phyloP scores from a whole-genome alignment of 164 flowering plant genomes.

The Protea cynaroides region DNA sequence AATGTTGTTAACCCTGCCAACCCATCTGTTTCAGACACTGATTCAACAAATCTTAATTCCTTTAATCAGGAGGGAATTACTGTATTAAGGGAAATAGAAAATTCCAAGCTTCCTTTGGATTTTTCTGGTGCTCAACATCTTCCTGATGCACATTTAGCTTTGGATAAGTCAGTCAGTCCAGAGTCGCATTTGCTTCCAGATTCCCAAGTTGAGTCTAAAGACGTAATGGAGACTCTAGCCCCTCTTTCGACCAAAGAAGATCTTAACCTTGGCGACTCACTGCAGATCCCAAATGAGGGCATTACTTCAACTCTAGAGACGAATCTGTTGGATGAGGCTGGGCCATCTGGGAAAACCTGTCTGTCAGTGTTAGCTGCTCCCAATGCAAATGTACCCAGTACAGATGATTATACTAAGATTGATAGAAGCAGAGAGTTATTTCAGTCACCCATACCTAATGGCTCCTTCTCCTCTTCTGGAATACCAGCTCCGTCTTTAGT shows the following conservation, averaged over 20 bases:
- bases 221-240: slow-evolving; percentile 17
- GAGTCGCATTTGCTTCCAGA: slow-evolving; percentile 25
- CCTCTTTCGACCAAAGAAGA: slow-evolving; percentile 22
- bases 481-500: slow-evolving; percentile 92
- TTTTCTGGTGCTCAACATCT: slow-evolving; percentile 10
- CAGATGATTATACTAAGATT: slow-evolving; percentile 23
- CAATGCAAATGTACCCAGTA: slow-evolving; percentile 27
- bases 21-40: slow-evolving; percentile 18
- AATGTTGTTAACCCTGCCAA: slow-evolving; percentile 17
- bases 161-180: slow-evolving; percentile 25
- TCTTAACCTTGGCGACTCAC: slow-evolving; percentile 18
- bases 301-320: slow-evolving; percentile 23
- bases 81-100: slow-evolving; percentile 18
- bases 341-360: slow-evolving; percentile 24
- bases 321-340: slow-evolving; percentile 23
- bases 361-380: slow-evolving; percentile 23
- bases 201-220: slow-evolving; percentile 18
- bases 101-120: slow-evolving; percentile 18
- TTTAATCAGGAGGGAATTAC: slow-evolving; percentile 21
- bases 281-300: slow-evolving; percentile 26
- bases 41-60: slow-evolving; percentile 16
- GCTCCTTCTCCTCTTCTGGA: slow-evolving; percentile 57
- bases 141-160: slow-evolving; percentile 21
- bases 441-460: slow-evolving; percentile 33
- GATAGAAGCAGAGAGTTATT: slow-evolving; percentile 24